Base-by-base conservation (phyloP, 257 asterid species). In the Solanum chiquidenum region DNA sequence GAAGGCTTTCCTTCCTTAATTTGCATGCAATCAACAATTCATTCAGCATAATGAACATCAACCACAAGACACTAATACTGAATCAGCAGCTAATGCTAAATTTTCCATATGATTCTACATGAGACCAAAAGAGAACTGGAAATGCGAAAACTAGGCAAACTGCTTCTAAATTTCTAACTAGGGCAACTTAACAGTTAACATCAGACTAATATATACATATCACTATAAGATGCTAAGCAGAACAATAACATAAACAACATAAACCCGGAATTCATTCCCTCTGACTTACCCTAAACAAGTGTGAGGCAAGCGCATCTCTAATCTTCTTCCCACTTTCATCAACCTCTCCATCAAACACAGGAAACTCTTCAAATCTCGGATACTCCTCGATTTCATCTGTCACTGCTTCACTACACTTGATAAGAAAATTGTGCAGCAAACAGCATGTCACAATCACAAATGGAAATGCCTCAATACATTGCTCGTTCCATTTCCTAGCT, bases 341-440 rank as follows among this genome's bases (percentile, higher is more conserved):
- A 12, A 88, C 92, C 82, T 90, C 95, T 86, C 95, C 98, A 44
- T 91, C 92, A 49, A 91, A 94, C 5, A 87, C 86, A 1, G 93
- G 92, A 86, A 95, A 90, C 88, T 83, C 92, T 52, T 83, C 68
- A 68, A 76, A 91, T 87, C 86, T 88, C 11, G 9, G 75, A 83
- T 68, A 88, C 86, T 93, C 95, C 7, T 69, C 89, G 29, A 86
- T 87, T 25, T 94, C 98, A 71, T 92, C 98, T 0, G 90, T 89
- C 82, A 90, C 58, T 12, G 82, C 92, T 90, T 96, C 98, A 77
- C 98, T 95, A 92, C 98, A 95, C 92, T 95, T 96, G 89, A 96
- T 94, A 86, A 95, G 95, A 91, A 96, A 96, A 93, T 96, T 96
- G 89, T 96, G 98, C 94, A 96, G 94, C 87, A 96, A 91, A 93